A percentile compares a stretch with the other conserved stretches of the same genome.
Evolutionary conservation across 176 grass and related monocot species (phyloP).

Genomic region (Stipa capillata): DNA sequence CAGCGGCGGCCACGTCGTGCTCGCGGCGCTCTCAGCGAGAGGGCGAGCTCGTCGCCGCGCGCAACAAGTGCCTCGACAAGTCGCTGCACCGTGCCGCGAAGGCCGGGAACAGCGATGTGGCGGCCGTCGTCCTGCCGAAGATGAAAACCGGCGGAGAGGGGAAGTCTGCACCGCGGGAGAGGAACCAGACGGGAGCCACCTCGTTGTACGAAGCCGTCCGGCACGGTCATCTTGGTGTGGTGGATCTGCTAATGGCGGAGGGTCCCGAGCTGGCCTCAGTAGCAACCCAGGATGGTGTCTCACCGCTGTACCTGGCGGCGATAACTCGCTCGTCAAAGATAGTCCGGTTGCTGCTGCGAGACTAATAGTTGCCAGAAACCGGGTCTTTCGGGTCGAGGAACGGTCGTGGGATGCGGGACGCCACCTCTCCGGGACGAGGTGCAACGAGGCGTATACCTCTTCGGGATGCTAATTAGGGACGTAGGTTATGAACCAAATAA

Average conservation of each 20-base stretch:
- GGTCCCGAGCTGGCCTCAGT: neutral
- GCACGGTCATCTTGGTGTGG: neutral
- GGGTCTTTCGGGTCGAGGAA: too few relatives aligned
- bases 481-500: too few relatives aligned
- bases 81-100: constrained; percentile 34
- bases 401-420: too few relatives aligned
- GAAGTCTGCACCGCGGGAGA: neutral
- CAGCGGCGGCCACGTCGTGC: neutral
- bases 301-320: constrained; percentile 38
- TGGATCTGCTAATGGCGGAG: neutral
- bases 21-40: neutral
- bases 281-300: neutral
- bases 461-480: too few relatives aligned
- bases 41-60: neutral
- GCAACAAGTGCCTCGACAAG: constrained; percentile 24
- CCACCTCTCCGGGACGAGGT: too few relatives aligned
- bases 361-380: too few relatives aligned
- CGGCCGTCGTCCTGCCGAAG: neutral
- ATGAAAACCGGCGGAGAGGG: neutral
- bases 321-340: neutral
- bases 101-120: neutral
- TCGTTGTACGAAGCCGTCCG: constrained; percentile 25
- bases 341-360: neutral
- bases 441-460: too few relatives aligned
- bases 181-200: constrained; percentile 20